These are phyloP conservation scores for Mycena sanguinolenta DNA, from an alignment of 768 basidiomycete species.

Conservation along the genomic window DNA sequence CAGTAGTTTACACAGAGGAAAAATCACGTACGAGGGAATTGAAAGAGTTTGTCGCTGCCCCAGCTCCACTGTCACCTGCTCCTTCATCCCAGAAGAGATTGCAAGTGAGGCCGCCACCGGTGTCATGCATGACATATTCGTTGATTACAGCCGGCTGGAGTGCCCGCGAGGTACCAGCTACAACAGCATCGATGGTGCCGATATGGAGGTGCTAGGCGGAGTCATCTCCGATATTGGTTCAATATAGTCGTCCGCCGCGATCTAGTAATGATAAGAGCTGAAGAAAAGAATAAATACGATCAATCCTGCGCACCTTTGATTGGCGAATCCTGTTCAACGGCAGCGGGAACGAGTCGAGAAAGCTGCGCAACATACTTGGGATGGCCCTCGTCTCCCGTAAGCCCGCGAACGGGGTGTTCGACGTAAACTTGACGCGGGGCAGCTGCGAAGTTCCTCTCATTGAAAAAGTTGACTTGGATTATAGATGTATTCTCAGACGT, in stretches of 20 bases:
- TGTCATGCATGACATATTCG: neutral
- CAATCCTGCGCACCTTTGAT: neutral
- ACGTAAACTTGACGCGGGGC: neutral
- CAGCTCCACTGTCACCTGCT: neutral
- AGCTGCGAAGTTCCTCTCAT: neutral
- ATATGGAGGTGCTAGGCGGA: neutral
- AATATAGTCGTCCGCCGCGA: neutral
- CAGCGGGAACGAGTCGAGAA: neutral
- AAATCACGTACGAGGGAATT: neutral
- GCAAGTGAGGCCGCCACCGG: neutral
- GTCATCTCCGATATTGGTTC: neutral
- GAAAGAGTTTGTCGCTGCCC: too few relatives aligned
- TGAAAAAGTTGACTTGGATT: constrained; percentile 5
- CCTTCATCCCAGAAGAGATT: constrained; percentile 3
- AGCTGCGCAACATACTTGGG: neutral
- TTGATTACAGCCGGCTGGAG: neutral
- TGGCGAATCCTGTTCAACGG: neutral
- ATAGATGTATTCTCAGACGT: too few relatives aligned
- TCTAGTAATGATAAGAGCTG: too few relatives aligned
- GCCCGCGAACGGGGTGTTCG: neutral
- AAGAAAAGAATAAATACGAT: neutral
- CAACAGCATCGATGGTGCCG: neutral
- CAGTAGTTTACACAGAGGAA: too few relatives aligned
- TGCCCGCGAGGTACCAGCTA: neutral
- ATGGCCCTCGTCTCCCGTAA: neutral